These are phyloP conservation scores for Oidiodendron maius DNA, from an alignment of 495 filamentous ascomycete genomes.

Conservation along the genomic window DNA sequence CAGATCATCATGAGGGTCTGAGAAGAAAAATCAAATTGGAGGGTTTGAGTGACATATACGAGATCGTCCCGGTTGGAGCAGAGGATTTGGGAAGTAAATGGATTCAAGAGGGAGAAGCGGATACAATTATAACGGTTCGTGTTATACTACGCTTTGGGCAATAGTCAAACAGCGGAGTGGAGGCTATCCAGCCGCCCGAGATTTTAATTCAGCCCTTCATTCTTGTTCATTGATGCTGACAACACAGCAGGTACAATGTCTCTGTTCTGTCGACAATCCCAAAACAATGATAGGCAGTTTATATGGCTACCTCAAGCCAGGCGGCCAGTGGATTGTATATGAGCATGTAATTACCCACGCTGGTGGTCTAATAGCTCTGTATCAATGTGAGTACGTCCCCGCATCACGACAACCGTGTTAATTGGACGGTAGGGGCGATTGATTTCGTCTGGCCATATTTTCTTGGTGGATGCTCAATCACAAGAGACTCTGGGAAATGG, in stretches of 20 bases:
- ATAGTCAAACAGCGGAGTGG: too few relatives aligned
- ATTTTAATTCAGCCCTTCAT: too few relatives aligned
- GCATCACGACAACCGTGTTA: neutral
- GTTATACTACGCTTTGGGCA: too few relatives aligned
- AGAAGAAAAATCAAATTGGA: conserved; percentile 35
- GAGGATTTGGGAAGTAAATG: conserved; percentile 42
- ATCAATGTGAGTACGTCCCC: conserved; percentile 43
- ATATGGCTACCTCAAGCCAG: conserved; percentile 58
- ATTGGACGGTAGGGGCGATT: conserved; percentile 25
- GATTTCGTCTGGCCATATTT: conserved; percentile 46
- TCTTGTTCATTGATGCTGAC: too few relatives aligned
- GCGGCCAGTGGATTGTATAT: conserved; percentile 61
- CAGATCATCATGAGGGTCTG: conserved; percentile 45
- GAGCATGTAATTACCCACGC: conserved; percentile 61
- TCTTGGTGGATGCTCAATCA: conserved; percentile 54
- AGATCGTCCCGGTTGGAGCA: conserved; percentile 56
- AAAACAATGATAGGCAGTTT: conserved; percentile 49
- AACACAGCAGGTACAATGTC: conserved; percentile 42
- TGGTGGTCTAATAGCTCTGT: conserved; percentile 37
- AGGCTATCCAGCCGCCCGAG: too few relatives aligned
- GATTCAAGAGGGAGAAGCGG: conserved; percentile 49
- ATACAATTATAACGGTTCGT: conserved; percentile 57
- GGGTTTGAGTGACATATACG: conserved; percentile 54
- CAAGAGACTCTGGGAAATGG: conserved; percentile 47
- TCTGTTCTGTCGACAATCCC: conserved; percentile 66